phyloP scores from a whole-genome alignment of 2,329 filamentous ascomycete species.

The Massarina eburnea region DNA sequence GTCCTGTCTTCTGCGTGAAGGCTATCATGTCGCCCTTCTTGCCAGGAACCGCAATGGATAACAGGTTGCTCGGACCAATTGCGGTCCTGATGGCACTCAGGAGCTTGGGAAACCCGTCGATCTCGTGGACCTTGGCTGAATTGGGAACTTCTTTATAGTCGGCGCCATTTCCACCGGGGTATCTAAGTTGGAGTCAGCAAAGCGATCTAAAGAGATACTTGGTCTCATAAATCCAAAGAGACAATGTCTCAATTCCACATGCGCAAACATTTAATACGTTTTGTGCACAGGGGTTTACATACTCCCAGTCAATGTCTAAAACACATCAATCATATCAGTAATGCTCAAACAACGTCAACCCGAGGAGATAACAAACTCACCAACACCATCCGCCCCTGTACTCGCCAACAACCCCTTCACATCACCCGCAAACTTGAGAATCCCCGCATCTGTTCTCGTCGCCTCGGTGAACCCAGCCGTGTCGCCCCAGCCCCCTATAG shows the following conservation, averaged over 20 bases:
- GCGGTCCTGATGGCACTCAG: constrained; percentile 60
- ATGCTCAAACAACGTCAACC: no score
- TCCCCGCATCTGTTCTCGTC: constrained; percentile 54
- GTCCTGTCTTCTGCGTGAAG: constrained; percentile 60
- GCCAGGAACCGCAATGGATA: constrained; percentile 69
- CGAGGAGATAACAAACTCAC: constrained; percentile 38
- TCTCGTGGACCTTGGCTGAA: constrained; percentile 59
- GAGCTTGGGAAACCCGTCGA: constrained; percentile 63
- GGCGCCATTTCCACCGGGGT: constrained; percentile 64
- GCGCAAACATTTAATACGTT: no score
- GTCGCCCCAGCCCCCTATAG: constrained; percentile 76
- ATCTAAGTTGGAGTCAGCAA: no score
- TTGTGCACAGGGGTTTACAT: no score
- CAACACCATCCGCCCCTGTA: constrained; percentile 66
- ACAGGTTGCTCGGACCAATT: constrained; percentile 59
- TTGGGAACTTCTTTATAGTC: constrained; percentile 69
- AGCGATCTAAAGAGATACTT: no score
- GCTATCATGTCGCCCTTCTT: constrained; percentile 66
- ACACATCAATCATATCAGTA: background rate
- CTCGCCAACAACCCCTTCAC: constrained; percentile 63
- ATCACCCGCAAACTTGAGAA: constrained; percentile 64
- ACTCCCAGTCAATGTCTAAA: constrained; percentile 68
- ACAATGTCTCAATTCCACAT: no score
- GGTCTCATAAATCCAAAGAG: no score
- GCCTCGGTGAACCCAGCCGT: constrained; percentile 63